Evolutionary conservation across 2,329 filamentous ascomycete species (phyloP), one percentile per base, ranked within the genome.

Genomic region (Fusarium domesticum): DNA sequence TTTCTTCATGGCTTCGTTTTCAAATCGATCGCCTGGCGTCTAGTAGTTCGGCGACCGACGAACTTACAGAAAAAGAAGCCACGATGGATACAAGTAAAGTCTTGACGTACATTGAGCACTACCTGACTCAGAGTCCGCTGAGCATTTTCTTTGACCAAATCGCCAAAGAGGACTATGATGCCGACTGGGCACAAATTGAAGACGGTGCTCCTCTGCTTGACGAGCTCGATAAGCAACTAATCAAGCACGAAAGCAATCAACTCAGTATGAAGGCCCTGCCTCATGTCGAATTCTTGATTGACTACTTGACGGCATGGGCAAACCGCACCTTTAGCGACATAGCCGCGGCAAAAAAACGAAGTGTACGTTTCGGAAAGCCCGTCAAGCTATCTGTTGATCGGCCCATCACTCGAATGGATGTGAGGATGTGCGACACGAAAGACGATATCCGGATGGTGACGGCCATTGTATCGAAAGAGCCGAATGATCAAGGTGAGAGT

Each of bases 1-100:
- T 96, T 62, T 91, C 88, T 1, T 75, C 77, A 41, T 97, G 92
- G 92, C 72, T 97, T 39, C 82, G 84, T 25, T 80, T 89, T 58
- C 84, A 91, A 59, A 92, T 96, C 46, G 88, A 95, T 52, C 79
- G 85, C 12, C 78, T 92, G 35, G 80, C 81, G 6, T 81, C 85
- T 4, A 71, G 61, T 69, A 86, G 55, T 71, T 56, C 82, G 0
- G 73, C 75, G 14, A 76, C 74, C 6, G 83, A 89, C 17, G 92
- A 96, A 51, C 74, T 87, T 35, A 77, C 83, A 18, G 89, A 92
- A 48, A 87, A 86, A 53, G 87, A 93, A 55, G 82, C 85, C 1
- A 80, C 81, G 0, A 80, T 95, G 48, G 87, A 95, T 51, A 78
- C 86, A 38, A 73, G 75, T 14, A 83, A 83, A 44, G 81, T 95